Base-by-base conservation (phyloP, 345 rosid genomes). In the Aethionema arabicum region DNA sequence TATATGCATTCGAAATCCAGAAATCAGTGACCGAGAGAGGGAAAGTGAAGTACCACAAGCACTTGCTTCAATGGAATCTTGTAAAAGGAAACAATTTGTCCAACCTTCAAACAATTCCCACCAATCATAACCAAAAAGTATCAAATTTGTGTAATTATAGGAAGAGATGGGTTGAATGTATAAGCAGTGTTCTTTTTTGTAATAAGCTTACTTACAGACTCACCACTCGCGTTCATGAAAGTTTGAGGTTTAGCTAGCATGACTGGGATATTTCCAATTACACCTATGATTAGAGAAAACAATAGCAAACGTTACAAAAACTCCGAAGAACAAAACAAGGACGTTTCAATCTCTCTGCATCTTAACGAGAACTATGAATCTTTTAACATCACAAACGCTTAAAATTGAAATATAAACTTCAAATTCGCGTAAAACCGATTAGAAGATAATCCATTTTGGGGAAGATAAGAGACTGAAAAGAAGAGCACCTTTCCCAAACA, bases 181-280 rank as follows among this genome's bases (percentile, higher is more conserved):
- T 8, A 41, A 56, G 15, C 14, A 69, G 54, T 63, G 56, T 45
- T 78, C 54, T 42, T 70, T 21, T 37, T 64, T 50, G 14, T 33
- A 63, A 72, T 33, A 16, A 71, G 85, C 63, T 69, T 59, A 85
- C 99, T 93, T 85, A 93, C 97, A 78, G 97, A 87, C 77, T 83
- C 95, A 69, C 99, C 99, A 77, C 97, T 93, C 39, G 72, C 40
- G 48, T 93, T 93, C 99, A 93, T 90, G 52, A 90, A 87, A 8
- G 99, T 93, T 74, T 93, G 97, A 52, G 97, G 99, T 62, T 87
- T 93, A 62, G 87, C 99, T 58, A 93, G 83, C 83, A 93, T 83
- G 53, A 93, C 90, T 0, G 97, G 96, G 72, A 82, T 77, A 66
- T 78, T 75, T 49, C 92, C 92, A 45, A 93, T 82, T 46, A 78